These are phyloP conservation scores for Leccinum longicurvipes DNA, from an alignment of 768 basidiomycete genomes.

Conservation along the genomic window DNA sequence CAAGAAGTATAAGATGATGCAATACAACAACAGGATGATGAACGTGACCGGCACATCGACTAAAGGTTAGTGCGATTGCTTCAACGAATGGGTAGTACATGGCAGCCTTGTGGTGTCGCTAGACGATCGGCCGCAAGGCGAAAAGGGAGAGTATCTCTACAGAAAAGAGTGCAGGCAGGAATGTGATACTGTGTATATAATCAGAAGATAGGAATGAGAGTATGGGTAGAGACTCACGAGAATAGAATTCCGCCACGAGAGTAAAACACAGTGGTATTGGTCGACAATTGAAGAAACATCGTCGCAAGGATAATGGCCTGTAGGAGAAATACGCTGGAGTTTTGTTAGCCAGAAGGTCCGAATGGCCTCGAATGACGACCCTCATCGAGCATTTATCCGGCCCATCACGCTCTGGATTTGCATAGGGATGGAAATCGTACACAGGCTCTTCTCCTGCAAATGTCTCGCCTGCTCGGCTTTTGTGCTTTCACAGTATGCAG, in stretches of 20 bases:
- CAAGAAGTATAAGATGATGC: conserved; percentile 55
- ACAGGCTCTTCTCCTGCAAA: conserved; percentile 42
- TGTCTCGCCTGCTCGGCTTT: conserved; percentile 51
- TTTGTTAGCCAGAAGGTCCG: not conserved
- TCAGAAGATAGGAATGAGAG: not conserved
- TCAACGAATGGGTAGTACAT: conserved; percentile 53
- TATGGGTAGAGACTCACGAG: conserved; percentile 45
- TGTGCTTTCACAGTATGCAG: conserved; percentile 48
- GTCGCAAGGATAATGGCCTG: conserved; percentile 35
- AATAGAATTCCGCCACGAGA: conserved; percentile 82
- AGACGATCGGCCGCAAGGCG: conserved; percentile 42
- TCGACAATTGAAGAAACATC: conserved; percentile 44
- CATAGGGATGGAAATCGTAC: conserved; percentile 46
- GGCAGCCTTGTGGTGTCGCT: conserved; percentile 41
- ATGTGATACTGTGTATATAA: conserved; percentile 42
- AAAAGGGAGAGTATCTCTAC: conserved; percentile 55
- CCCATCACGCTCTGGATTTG: conserved; percentile 47
- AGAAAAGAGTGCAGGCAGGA: conserved; percentile 55
- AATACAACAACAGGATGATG: conserved; percentile 33
- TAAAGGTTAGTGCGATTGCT: conserved; percentile 42
- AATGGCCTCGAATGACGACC: not conserved
- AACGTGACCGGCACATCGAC: conserved; percentile 47
- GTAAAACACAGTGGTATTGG: conserved; percentile 32
- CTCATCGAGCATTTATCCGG: conserved; percentile 33
- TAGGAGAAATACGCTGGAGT: conserved; percentile 37